phyloP scores from a whole-genome alignment of 495 filamentous ascomycete species.

The Xylaria scruposa region DNA sequence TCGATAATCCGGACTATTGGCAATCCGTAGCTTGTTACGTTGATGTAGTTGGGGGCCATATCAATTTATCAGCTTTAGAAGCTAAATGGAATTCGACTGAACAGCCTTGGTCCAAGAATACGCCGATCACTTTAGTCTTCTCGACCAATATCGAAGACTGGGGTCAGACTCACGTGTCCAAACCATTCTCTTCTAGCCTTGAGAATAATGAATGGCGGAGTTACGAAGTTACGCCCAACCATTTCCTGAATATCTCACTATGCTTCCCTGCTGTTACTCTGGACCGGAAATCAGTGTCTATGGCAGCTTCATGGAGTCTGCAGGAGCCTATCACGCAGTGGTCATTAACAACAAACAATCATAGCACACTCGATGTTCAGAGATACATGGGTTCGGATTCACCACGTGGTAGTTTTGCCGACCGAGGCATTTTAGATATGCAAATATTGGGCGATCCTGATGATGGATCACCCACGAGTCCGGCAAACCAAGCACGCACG shows the following conservation, averaged over 20 bases:
- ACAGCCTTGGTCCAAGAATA: not conserved
- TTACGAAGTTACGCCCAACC: not conserved
- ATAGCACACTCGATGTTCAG: constrained; percentile 3
- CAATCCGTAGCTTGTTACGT: not conserved
- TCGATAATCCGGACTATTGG: not conserved
- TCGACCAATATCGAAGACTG: not conserved
- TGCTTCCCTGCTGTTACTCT: not conserved
- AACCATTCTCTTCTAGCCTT: not conserved
- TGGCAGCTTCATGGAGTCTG: not conserved
- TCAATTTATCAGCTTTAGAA: not conserved
- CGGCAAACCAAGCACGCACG: not conserved
- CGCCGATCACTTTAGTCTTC: not conserved
- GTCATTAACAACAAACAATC: not conserved
- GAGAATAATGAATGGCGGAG: not conserved
- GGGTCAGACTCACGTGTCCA: no score
- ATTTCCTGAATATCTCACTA: not conserved
- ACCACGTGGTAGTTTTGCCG: not conserved
- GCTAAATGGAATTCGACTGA: not conserved
- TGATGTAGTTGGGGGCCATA: not conserved
- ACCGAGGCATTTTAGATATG: not conserved
- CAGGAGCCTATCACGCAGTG: not conserved
- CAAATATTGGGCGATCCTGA: not conserved
- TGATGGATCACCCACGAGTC: not conserved
- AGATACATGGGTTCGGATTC: not conserved
- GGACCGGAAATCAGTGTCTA: not conserved